Conservation (phyloP, 1,284 basidiomycete species). For the Trametes sp. region DNA sequence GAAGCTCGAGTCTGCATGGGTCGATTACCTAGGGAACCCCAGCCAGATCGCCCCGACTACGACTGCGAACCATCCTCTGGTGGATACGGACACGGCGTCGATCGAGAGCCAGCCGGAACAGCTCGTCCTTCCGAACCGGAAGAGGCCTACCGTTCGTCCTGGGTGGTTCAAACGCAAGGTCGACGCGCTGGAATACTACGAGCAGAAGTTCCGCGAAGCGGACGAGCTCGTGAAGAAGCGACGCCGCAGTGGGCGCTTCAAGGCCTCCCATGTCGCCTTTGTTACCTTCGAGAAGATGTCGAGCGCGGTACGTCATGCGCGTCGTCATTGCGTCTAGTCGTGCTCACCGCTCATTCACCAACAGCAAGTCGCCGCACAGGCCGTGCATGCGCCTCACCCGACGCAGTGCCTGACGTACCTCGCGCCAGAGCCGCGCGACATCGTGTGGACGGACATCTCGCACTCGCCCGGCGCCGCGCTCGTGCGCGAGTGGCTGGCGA, state of each 20-base stretch:
- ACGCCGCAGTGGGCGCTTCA: slow-evolving; percentile 74
- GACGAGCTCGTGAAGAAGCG: slow-evolving; percentile 82
- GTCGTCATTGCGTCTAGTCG: neutral
- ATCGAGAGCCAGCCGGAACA: slow-evolving; percentile 57
- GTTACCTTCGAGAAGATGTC: slow-evolving; percentile 98
- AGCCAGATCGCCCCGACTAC: slow-evolving; percentile 60
- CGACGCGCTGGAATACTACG: slow-evolving; percentile 88
- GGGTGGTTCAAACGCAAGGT: slow-evolving; percentile 76
- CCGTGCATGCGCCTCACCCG: slow-evolving; percentile 79
- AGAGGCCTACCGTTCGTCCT: slow-evolving; percentile 73
- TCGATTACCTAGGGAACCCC: slow-evolving; percentile 92
- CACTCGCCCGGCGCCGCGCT: slow-evolving; percentile 61
- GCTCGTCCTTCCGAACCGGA: slow-evolving; percentile 77
- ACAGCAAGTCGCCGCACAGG: slow-evolving; percentile 91
- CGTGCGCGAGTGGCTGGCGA: slow-evolving; percentile 30
- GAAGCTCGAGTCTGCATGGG: slow-evolving; percentile 86
- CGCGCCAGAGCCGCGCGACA: slow-evolving; percentile 95
- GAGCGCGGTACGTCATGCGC: slow-evolving; percentile 70
- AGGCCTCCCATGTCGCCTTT: slow-evolving; percentile 86
- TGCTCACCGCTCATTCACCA: neutral
- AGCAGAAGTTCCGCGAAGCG: slow-evolving; percentile 76
- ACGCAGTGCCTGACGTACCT: slow-evolving; percentile 72
- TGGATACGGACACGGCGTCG: slow-evolving; percentile 59
- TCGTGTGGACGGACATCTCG: slow-evolving; percentile 92
- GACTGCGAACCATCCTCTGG: slow-evolving; percentile 42